These are phyloP conservation scores for Corynascus novoguineensis DNA, from an alignment of 495 filamentous ascomycete genomes.

Conservation along the genomic window DNA sequence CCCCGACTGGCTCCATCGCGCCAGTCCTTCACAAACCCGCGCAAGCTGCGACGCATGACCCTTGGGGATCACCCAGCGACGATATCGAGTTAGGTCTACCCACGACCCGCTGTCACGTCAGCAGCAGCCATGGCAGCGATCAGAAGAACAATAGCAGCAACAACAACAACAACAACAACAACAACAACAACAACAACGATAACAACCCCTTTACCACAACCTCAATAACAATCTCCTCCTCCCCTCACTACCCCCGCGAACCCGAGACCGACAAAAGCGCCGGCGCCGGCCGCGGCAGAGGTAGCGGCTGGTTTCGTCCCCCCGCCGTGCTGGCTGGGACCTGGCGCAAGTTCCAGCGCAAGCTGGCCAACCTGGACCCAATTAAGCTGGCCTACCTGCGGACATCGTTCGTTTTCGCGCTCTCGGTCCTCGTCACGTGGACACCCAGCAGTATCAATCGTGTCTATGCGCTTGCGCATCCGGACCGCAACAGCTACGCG, in stretches of 20 bases:
- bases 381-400: constrained; percentile 72
- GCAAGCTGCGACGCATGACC: constrained; percentile 4
- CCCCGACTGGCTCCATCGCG: constrained; percentile 10
- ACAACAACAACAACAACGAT: not conserved
- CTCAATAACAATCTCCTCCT: constrained; percentile 17
- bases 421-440: constrained; percentile 77
- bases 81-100: too few relatives aligned
- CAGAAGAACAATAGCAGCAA: too few relatives aligned
- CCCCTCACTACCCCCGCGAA: not conserved
- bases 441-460: constrained; percentile 74
- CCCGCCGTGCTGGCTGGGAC: not conserved
- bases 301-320: too few relatives aligned
- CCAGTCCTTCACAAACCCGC: constrained; percentile 11
- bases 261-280: not conserved
- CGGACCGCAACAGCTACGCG: constrained; percentile 52
- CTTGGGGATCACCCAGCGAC: constrained; percentile 16
- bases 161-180: constrained; percentile 11
- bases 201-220: constrained; percentile 21
- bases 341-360: constrained; percentile 23
- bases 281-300: too few relatives aligned
- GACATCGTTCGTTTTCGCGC: constrained; percentile 74
- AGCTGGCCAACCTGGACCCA: constrained; percentile 47
- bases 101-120: too few relatives aligned
- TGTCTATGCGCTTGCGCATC: constrained; percentile 60
- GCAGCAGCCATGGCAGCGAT: too few relatives aligned